A percentile compares a stretch with the other conserved stretches of the same genome.
Evolutionary conservation across 768 basidiomycete species (phyloP).

Genomic region (Phylloporus scabripes): DNA sequence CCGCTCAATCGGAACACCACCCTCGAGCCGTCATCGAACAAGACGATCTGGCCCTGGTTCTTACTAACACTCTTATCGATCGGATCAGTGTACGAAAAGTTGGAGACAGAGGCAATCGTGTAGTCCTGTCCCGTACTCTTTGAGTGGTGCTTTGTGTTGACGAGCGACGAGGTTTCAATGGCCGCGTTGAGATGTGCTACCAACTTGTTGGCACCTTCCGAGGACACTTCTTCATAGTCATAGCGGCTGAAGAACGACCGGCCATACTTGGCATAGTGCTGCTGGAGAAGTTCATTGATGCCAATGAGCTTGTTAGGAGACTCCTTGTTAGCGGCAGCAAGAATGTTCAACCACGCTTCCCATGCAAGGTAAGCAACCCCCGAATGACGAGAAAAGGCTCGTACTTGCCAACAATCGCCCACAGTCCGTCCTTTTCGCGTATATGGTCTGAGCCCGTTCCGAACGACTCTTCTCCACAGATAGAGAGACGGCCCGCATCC

Average conservation of each 20-base stretch:
- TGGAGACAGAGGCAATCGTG: slow-evolving; percentile 68
- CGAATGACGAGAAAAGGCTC: slow-evolving; percentile 1
- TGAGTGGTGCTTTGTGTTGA: slow-evolving; percentile 62
- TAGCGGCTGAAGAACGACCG: slow-evolving; percentile 98
- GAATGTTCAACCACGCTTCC: slow-evolving; percentile 94
- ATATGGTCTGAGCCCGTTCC: slow-evolving; percentile 99
- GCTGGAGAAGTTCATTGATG: slow-evolving; percentile 85
- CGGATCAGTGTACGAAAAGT: slow-evolving; percentile 98
- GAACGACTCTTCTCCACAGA: slow-evolving; percentile 98
- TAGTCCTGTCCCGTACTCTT: slow-evolving; percentile 64
- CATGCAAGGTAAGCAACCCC: slow-evolving; percentile 1
- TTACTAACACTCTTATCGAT: slow-evolving; percentile 90
- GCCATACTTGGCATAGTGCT: slow-evolving; percentile 89
- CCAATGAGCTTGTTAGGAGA: slow-evolving; percentile 73
- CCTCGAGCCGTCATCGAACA: slow-evolving; percentile 86
- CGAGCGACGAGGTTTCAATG: slow-evolving; percentile 62
- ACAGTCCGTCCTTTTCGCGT: slow-evolving; percentile 98
- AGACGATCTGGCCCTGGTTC: slow-evolving; percentile 94
- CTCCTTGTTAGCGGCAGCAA: slow-evolving; percentile 79
- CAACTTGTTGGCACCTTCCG: slow-evolving; percentile 82
- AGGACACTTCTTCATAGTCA: slow-evolving; percentile 97
- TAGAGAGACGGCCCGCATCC: slow-evolving; percentile 96
- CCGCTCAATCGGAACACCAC: slow-evolving; percentile 96
- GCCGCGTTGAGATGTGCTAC: slow-evolving; percentile 72
- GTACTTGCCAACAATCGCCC: slow-evolving; percentile 87